Percentiles rank a stretch among this genome's conserved stretches.
These are phyloP conservation scores for Acer yangbiense DNA, from an alignment of 345 rosid genomes.

Conservation along the genomic window DNA sequence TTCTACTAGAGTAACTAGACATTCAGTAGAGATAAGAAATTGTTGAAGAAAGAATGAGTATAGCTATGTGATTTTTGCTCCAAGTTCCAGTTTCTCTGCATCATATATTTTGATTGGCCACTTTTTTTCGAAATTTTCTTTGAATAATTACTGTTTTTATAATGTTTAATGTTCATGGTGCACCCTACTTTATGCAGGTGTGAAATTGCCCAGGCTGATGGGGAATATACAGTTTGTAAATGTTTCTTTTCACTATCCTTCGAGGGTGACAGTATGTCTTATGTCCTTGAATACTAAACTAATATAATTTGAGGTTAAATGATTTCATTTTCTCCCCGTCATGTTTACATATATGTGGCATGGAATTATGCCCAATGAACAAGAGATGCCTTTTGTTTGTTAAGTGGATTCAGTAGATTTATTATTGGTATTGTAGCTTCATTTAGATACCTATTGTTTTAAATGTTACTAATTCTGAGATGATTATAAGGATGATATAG, in stretches of 20 bases:
- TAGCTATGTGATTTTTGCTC: neutral
- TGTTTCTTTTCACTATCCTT: constrained; percentile 47
- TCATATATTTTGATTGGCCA: neutral
- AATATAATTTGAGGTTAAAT: neutral
- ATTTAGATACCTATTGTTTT: neutral
- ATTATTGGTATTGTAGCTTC: neutral
- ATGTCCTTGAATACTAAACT: constrained; percentile 3
- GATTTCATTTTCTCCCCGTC: constrained; percentile 13
- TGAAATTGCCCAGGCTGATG: constrained; percentile 32
- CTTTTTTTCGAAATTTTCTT: neutral
- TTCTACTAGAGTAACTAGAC: neutral
- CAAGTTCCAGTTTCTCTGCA: neutral
- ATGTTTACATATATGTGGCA: neutral
- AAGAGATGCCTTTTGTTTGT: neutral
- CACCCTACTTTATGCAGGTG: constrained; percentile 26
- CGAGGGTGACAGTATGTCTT: constrained; percentile 34
- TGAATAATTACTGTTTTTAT: neutral
- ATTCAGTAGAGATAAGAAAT: neutral
- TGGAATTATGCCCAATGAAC: neutral
- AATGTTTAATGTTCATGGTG: neutral
- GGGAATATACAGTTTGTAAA: constrained; percentile 41
- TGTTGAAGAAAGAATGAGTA: neutral
- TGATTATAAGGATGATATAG: no score
- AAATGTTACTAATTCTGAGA: no score
- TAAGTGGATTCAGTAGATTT: neutral